Conservation (phyloP, 2,329 filamentous ascomycete genomes). For the Didymella sp. region DNA sequence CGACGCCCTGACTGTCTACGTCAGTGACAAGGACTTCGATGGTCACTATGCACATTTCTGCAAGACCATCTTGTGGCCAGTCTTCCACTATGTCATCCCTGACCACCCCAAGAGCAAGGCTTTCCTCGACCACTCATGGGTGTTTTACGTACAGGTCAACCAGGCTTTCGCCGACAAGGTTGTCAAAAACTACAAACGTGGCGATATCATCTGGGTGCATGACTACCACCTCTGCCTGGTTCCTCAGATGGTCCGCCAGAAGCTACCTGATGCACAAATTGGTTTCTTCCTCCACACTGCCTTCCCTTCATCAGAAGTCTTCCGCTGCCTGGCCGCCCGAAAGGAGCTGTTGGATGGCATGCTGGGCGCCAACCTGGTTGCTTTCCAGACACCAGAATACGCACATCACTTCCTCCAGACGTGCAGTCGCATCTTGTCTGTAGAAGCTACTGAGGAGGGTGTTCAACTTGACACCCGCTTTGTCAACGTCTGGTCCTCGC, state of each 20-base stretch:
- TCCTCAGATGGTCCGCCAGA: slow-evolving; percentile 86
- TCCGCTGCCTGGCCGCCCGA: slow-evolving; percentile 86
- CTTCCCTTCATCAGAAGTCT: slow-evolving; percentile 95
- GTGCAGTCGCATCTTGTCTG: slow-evolving; percentile 87
- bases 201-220: slow-evolving; percentile 92
- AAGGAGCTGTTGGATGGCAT: slow-evolving; percentile 90
- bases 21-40: slow-evolving; percentile 90
- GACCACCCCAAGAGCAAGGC: slow-evolving; percentile 98
- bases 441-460: slow-evolving; percentile 87
- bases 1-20: slow-evolving; percentile 83
- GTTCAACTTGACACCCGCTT: slow-evolving; percentile 92
- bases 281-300: slow-evolving; percentile 95
- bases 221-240: slow-evolving; percentile 94
- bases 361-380: slow-evolving; percentile 88
- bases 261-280: slow-evolving; percentile 90
- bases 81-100: slow-evolving; percentile 97
- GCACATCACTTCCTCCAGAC: slow-evolving; percentile 94
- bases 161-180: slow-evolving; percentile 92
- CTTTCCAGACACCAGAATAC: slow-evolving; percentile 94
- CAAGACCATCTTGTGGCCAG: slow-evolving; percentile 97
- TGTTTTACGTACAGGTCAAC: slow-evolving; percentile 91
- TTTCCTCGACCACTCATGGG: slow-evolving; percentile 96
- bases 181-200: slow-evolving; percentile 88
- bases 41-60: slow-evolving; percentile 96
- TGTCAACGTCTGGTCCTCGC: slow-evolving; percentile 82